A percentile compares a stretch with the other conserved stretches of the same genome.
Evolutionary conservation across 169 alveolate genomes (phyloP).

Genomic region (Plasmodium gaboni): DNA sequence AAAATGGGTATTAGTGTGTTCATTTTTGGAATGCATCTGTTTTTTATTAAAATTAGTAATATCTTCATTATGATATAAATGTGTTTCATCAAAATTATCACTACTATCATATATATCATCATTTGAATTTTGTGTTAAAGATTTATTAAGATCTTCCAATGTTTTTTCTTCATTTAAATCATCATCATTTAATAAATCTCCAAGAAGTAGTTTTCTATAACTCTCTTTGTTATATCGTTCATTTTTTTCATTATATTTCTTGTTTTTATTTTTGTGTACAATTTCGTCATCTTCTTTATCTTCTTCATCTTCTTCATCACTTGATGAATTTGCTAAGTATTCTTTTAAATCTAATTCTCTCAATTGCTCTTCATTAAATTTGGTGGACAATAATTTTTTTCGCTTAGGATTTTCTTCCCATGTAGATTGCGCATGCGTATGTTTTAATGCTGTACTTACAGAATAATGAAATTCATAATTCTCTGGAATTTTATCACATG

Average conservation of each 20-base stretch:
- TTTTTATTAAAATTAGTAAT: neutral
- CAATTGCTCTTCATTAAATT: conserved; percentile 79
- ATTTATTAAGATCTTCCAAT: neutral
- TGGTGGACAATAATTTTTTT: conserved; percentile 89
- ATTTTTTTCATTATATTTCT: conserved; percentile 16
- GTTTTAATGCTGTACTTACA: conserved; percentile 93
- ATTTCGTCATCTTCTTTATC: conserved; percentile 33
- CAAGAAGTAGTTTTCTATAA: conserved; percentile 73
- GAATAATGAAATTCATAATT: conserved; percentile 92
- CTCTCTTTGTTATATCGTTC: conserved; percentile 50
- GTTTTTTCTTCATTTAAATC: neutral
- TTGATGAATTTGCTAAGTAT: conserved; percentile 78
- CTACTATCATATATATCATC: neutral
- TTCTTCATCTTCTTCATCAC: conserved; percentile 28
- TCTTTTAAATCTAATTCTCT: conserved; percentile 78
- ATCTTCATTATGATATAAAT: neutral
- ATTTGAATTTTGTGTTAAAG: neutral
- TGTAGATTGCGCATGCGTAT: conserved; percentile 94
- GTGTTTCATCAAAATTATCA: neutral
- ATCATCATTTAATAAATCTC: conserved; percentile 60
- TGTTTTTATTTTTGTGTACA: conserved; percentile 18
- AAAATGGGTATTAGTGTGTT: neutral
- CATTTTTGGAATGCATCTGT: neutral
- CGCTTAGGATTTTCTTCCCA: conserved; percentile 97
- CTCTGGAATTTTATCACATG: conserved; percentile 91